Conservation (phyloP, 768 basidiomycete species). For the Lepiota brunneoincarnata region DNA sequence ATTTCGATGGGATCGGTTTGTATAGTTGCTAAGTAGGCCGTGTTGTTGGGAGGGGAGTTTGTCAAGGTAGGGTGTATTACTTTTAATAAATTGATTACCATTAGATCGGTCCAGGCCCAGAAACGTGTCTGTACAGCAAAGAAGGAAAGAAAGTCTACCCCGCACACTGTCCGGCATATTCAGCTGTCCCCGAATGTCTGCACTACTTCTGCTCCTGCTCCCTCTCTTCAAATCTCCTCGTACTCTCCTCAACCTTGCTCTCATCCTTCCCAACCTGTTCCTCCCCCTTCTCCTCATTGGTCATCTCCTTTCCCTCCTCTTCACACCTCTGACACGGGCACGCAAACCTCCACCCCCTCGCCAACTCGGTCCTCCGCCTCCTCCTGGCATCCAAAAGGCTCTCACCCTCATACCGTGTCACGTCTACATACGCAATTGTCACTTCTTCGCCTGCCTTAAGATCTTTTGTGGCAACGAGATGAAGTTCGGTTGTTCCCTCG, state of each 20-base stretch:
- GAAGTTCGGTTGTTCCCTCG: constrained; percentile 64
- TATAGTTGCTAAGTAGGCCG: too few species aligned
- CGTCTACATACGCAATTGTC: constrained; percentile 74
- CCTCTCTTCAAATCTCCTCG: constrained; percentile 23
- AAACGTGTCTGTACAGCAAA: too few species aligned
- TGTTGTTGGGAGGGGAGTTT: too few species aligned
- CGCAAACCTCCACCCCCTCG: constrained; percentile 79
- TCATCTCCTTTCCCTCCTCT: constrained; percentile 45
- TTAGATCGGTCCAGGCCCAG: too few species aligned
- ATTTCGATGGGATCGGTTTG: too few species aligned
- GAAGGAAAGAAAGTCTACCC: neutral
- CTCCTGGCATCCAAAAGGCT: constrained; percentile 52
- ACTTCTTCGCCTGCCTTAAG: constrained; percentile 77
- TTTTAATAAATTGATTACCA: too few species aligned
- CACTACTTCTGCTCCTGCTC: neutral
- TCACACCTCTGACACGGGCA: constrained; percentile 68
- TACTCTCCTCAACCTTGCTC: constrained; percentile 41
- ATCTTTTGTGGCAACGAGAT: constrained; percentile 62
- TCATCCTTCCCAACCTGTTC: constrained; percentile 43
- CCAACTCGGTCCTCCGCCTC: constrained; percentile 70
- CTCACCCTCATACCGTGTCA: constrained; percentile 53
- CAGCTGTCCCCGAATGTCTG: neutral
- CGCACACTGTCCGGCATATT: neutral
- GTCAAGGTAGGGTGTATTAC: too few species aligned
- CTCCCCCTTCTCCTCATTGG: constrained; percentile 29